phyloP scores from a whole-genome alignment of 441 rosid genomes.

The Dalechampia spathulata region DNA sequence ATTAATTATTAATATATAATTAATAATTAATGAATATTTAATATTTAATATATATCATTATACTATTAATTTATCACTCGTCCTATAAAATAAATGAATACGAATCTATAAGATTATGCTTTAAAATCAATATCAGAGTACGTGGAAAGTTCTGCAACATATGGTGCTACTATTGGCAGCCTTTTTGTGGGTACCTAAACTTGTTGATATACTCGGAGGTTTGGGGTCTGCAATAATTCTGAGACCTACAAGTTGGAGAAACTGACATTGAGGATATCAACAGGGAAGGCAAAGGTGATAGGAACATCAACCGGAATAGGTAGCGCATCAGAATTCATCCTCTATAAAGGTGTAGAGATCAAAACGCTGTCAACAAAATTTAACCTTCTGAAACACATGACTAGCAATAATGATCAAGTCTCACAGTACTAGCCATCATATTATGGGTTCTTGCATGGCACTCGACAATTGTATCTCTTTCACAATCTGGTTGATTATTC shows the following conservation, averaged over 20 bases:
- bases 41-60: too few relatives aligned
- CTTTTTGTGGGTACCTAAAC: too few relatives aligned
- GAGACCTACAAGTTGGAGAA: constrained; percentile 21
- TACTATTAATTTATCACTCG: too few relatives aligned
- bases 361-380: constrained; percentile 21
- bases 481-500: constrained; percentile 25
- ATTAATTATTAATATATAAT: too few relatives aligned
- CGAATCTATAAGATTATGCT: too few relatives aligned
- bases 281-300: constrained; percentile 24
- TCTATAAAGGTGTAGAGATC: constrained; percentile 28
- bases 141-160: too few relatives aligned
- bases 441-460: constrained; percentile 17
- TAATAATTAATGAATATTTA: too few relatives aligned
- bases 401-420: neutral
- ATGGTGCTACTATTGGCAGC: too few relatives aligned
- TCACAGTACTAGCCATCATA: neutral
- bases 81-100: too few relatives aligned
- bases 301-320: constrained; percentile 28
- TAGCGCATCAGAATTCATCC: constrained; percentile 32
- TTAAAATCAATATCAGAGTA: too few relatives aligned
- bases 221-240: neutral
- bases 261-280: constrained; percentile 2
- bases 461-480: constrained; percentile 15
- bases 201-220: too few relatives aligned
- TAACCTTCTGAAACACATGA: constrained; percentile 7